Percentiles rank a stretch among this genome's conserved stretches.
Conservation (phyloP, 192 early-diverging fungal genomes). For the Entrophospora sp. region DNA sequence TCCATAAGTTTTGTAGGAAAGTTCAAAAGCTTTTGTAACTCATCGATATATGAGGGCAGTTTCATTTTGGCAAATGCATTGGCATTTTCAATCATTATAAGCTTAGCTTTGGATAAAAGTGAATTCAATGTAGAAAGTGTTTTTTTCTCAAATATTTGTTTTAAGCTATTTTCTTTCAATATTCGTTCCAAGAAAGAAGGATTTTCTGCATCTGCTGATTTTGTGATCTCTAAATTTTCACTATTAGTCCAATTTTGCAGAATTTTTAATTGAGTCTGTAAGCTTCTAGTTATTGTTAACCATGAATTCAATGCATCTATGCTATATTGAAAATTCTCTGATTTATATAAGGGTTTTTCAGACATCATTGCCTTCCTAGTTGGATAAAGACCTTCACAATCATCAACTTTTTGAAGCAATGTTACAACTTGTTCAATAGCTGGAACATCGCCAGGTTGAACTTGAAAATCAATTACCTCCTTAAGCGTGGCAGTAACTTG, state of each 20-base stretch:
- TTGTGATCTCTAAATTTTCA: conserved; percentile 49
- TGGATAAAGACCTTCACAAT: conserved; percentile 70
- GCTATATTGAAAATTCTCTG: conserved; percentile 55
- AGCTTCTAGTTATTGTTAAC: conserved; percentile 60
- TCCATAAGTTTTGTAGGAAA: conserved; percentile 78
- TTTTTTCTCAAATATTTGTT: conserved; percentile 65
- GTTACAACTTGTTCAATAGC: conserved; percentile 56
- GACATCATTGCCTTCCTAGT: conserved; percentile 49
- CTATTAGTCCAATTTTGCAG: conserved; percentile 78
- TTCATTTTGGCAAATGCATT: conserved; percentile 58
- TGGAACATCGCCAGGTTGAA: conserved; percentile 25
- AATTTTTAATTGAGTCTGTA: conserved; percentile 65
- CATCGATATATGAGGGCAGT: conserved; percentile 57
- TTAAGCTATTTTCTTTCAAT: conserved; percentile 71
- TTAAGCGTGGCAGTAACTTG: conserved; percentile 47
- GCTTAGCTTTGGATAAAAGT: conserved; percentile 54
- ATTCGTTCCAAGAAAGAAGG: conserved; percentile 78
- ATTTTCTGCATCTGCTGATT: conserved; percentile 39
- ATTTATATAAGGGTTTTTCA: conserved; percentile 63
- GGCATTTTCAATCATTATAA: conserved; percentile 61
- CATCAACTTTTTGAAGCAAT: conserved; percentile 67
- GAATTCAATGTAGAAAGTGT: conserved; percentile 54
- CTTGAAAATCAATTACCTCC: conserved; percentile 56
- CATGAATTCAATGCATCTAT: conserved; percentile 69
- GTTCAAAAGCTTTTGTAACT: conserved; percentile 59